phyloP scores from a whole-genome alignment of 352 stramenopile species.

The Elongisporangium anandrum region DNA sequence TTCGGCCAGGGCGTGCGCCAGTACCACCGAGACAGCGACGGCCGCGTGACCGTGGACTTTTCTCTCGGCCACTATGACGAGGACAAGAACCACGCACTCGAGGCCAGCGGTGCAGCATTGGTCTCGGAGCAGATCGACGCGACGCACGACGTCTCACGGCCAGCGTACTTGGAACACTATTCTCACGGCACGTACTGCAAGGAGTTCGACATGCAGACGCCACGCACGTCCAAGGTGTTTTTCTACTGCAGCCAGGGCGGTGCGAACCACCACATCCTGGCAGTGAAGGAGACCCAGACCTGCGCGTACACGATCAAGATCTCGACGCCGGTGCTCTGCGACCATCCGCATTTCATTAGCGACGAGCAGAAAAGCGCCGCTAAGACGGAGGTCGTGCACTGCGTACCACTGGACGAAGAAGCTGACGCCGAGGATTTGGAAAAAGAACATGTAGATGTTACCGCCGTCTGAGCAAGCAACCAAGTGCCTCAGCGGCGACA shows the following conservation, averaged over 20 bases:
- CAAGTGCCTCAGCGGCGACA: no score
- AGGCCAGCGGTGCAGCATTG: slow-evolving; percentile 33
- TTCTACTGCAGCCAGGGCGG: slow-evolving; percentile 76
- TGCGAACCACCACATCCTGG: slow-evolving; percentile 64
- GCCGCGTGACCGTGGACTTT: slow-evolving; percentile 62
- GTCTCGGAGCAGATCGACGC: slow-evolving; percentile 76
- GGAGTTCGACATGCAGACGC: slow-evolving; percentile 53
- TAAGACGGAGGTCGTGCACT: slow-evolving; percentile 61
- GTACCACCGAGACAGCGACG: slow-evolving; percentile 69
- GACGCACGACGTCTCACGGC: slow-evolving; percentile 63
- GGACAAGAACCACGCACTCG: slow-evolving; percentile 44
- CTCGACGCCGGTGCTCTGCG: slow-evolving; percentile 63
- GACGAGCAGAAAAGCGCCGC: slow-evolving; percentile 56
- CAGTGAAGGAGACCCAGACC: slow-evolving; percentile 80
- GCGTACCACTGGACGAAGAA: slow-evolving; percentile 31
- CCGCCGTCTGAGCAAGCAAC: no score
- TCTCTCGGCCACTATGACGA: slow-evolving; percentile 55
- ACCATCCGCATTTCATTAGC: slow-evolving; percentile 80
- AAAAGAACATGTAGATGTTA: no score
- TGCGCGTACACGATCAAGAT: slow-evolving; percentile 81
- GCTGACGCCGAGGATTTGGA: neutral
- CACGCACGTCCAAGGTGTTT: slow-evolving; percentile 59
- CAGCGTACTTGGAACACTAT: slow-evolving; percentile 72
- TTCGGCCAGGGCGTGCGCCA: slow-evolving; percentile 66
- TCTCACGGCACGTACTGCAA: slow-evolving; percentile 66